These are phyloP conservation scores for Streptanthus diversifolius DNA, from an alignment of 345 rosid species.

Conservation along the genomic window DNA sequence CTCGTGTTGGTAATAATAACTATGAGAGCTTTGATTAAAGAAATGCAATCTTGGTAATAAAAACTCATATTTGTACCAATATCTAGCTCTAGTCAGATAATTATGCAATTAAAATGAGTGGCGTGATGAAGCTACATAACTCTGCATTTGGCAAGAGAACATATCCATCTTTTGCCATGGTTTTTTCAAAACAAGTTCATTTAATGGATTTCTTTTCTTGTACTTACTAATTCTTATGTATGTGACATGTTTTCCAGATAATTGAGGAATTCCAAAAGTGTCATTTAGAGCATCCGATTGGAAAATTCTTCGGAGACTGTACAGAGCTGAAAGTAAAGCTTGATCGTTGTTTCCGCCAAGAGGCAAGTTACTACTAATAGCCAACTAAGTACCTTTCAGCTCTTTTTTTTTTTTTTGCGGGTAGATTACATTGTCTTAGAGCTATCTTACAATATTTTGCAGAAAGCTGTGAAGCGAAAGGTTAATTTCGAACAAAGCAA, in stretches of 20 bases:
- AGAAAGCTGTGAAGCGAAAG: constrained; percentile 93
- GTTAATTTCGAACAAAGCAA: constrained; percentile 66
- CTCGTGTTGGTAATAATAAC: too few relatives aligned
- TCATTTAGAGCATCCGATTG: constrained; percentile 77
- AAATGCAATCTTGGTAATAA: too few relatives aligned
- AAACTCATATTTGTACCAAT: too few relatives aligned
- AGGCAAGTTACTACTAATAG: constrained; percentile 40
- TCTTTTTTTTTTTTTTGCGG: background rate
- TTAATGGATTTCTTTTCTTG: background rate
- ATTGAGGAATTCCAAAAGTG: constrained; percentile 88
- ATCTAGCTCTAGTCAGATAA: too few relatives aligned
- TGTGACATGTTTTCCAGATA: constrained; percentile 42
- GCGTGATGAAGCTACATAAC: background rate
- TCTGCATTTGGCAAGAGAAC: background rate
- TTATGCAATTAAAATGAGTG: background rate
- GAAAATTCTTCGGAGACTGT: constrained; percentile 84
- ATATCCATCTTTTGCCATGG: background rate
- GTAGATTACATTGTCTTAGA: background rate
- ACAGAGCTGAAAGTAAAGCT: constrained; percentile 80
- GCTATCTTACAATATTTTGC: constrained; percentile 11
- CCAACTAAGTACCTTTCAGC: background rate
- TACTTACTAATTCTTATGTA: background rate
- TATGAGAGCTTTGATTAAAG: too few relatives aligned
- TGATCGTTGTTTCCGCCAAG: constrained; percentile 78
- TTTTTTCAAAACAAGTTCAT: background rate